Evolutionary conservation across 495 filamentous ascomycete species (phyloP).

Genomic region (Xylaria acuta): DNA sequence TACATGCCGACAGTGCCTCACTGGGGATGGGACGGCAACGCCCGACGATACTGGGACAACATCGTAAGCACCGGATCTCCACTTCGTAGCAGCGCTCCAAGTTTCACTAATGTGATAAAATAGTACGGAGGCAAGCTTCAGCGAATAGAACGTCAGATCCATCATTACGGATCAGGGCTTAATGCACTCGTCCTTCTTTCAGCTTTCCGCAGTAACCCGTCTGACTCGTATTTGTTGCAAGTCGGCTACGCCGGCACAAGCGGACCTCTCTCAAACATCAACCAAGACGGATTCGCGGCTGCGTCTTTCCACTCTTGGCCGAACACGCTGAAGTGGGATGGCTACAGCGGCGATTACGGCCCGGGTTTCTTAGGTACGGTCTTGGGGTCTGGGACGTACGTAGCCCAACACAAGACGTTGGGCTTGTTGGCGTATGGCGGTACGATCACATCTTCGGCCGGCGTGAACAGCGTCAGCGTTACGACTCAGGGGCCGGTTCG

Average conservation of each 20-base stretch:
- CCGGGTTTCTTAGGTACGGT: conserved; percentile 55
- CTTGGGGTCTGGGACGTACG: conserved; percentile 52
- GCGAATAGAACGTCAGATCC: conserved; percentile 61
- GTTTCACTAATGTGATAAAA: background rate
- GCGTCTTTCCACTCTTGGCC: conserved; percentile 60
- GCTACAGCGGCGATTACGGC: conserved; percentile 60
- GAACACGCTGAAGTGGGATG: conserved; percentile 58
- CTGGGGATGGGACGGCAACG: conserved; percentile 64
- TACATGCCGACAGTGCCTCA: conserved; percentile 59
- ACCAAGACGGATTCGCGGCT: conserved; percentile 54
- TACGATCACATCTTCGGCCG: conserved; percentile 21
- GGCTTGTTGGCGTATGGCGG: conserved; percentile 52
- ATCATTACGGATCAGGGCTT: conserved; percentile 62
- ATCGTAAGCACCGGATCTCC: conserved; percentile 30
- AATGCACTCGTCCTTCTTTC: conserved; percentile 58
- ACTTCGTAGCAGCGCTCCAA: background rate
- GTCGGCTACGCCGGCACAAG: conserved; percentile 56
- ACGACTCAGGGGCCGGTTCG: conserved; percentile 50
- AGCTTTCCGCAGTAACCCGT: conserved; percentile 48
- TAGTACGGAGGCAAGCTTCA: conserved; percentile 53
- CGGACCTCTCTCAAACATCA: conserved; percentile 59
- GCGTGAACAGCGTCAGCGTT: conserved; percentile 31
- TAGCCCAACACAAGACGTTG: conserved; percentile 44
- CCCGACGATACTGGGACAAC: conserved; percentile 61
- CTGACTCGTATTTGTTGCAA: conserved; percentile 50